Conservation (phyloP, 148 eudicot species). For the Oxyria digyna region DNA sequence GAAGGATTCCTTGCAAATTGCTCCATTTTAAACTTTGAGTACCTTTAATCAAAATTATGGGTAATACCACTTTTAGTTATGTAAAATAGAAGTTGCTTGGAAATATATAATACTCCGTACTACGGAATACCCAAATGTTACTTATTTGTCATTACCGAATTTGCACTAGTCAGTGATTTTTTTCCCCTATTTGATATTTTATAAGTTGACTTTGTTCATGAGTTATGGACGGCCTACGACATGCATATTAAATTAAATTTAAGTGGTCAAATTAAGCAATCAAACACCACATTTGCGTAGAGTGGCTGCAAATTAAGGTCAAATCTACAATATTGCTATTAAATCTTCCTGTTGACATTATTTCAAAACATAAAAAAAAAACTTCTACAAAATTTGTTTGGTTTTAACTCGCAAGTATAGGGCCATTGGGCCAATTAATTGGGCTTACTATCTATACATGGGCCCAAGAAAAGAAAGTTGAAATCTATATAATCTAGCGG, state of each 20-base stretch:
- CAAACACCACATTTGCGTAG: slow-evolving; percentile 1
- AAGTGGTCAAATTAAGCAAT: background rate
- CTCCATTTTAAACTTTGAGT: too few relatives aligned
- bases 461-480: background rate
- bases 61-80: too few relatives aligned
- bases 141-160: background rate
- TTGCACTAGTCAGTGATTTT: background rate
- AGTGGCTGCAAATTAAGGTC: background rate
- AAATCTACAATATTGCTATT: background rate
- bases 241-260: background rate
- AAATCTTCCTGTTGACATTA: too few relatives aligned
- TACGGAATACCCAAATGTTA: background rate
- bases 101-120: background rate
- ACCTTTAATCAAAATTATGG: background rate
- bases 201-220: background rate
- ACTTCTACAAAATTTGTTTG: too few relatives aligned
- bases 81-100: too few relatives aligned
- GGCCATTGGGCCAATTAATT: background rate
- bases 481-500: too few relatives aligned
- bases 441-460: background rate
- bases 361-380: too few relatives aligned
- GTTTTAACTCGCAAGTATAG: too few relatives aligned
- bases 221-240: background rate
- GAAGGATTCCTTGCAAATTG: too few relatives aligned
- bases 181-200: background rate